Base-by-base conservation (phyloP, 257 asterid genomes). In the Eustoma russellianum region DNA sequence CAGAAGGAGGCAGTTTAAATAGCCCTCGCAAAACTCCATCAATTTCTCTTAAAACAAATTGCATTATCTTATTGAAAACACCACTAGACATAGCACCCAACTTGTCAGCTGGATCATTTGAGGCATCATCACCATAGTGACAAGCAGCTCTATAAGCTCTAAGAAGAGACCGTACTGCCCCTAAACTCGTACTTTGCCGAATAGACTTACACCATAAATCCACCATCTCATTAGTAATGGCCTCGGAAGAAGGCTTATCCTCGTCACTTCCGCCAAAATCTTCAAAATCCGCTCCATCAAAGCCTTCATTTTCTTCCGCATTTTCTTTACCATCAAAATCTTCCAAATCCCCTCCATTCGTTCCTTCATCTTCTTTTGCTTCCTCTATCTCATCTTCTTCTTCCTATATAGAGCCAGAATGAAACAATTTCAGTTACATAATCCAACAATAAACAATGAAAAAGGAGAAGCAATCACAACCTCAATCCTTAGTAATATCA, bases 111-210 rank as follows among this genome's bases (percentile, higher is more conserved):
- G 85, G 62, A 61, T 92, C 93, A 63, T 74, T 80, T 14, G 74
- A 90, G 68, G 55, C 65, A 41, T 92, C 99, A 68, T 92, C 99
- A 9, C 95, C 97, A 62, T 83, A 92, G 68, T 88, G 95, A 59
- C 97, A 88, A 65, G 97, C 97, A 69, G 78, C 62, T 40, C 94
- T 84, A 63, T 74, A 92, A 59, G 93, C 99, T 67, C 79, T 83
- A 75, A 80, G 58, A 46, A 92, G 81, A 45, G 97, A 85, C 35
- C 91, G 92, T 24, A 88, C 79, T 9, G 93, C 82, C 24, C 82
- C 83, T 41, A 89, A 30, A 69, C 80, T 85, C 33, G 79, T 64
- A 59, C 77, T 89, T 7, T 72, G 70, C 34, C 52, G 80, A 59
- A 88, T 70, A 40, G 74, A 82, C 13, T 52, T 65, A 40, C 82